Base-by-base conservation (phyloP, 345 rosid genomes). In the Moringa oleifera region DNA sequence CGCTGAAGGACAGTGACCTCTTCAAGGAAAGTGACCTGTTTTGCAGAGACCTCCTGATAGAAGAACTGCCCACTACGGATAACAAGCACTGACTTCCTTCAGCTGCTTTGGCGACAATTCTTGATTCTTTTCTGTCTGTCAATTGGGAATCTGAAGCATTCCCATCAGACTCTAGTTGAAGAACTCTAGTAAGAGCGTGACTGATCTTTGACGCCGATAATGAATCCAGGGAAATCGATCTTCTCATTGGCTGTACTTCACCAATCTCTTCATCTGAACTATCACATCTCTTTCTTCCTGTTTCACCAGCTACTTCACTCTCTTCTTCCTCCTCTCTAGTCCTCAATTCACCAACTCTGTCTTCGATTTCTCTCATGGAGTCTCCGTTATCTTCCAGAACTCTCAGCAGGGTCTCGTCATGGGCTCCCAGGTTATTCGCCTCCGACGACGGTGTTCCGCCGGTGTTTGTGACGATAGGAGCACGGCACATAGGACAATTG, bases 151-250 rank as follows among this genome's bases (percentile, higher is more conserved):
- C 47, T 41, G 47, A 41, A 41, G 61, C 59, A 51, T 61, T 62
- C 20, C 66, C 33, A 20, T n/a, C 69, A 20, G 59, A 63, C 33
- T 70, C 74, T 53, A n/a, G 58, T 7, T 64, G 63, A 66, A 51
- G 28, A 63, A 64, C 62, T 53, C 46, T 67, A 1, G 67, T 70
- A 10, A 77, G 50, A 60, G 68, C 75, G 24, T 75, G 60, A 71
- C 69, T 77, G 63, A 77, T 75, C 73, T 78, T 82, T 51, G 64
- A 71, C 64, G 80, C 88, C 0, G 87, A 77, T 45, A 77, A 45
- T 23, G 83, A 86, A 79, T 86, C 85, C 69, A 91, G 55, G 3
- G 98, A 91, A 76, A 82, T 79, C 15, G 94, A 83, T 77, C 97
- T 72, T 71, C 93, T 75, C 69, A 85, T 71, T 36, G 83, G 68